phyloP scores from a whole-genome alignment of 768 basidiomycete genomes.

The Lepiota brunneoincarnata region DNA sequence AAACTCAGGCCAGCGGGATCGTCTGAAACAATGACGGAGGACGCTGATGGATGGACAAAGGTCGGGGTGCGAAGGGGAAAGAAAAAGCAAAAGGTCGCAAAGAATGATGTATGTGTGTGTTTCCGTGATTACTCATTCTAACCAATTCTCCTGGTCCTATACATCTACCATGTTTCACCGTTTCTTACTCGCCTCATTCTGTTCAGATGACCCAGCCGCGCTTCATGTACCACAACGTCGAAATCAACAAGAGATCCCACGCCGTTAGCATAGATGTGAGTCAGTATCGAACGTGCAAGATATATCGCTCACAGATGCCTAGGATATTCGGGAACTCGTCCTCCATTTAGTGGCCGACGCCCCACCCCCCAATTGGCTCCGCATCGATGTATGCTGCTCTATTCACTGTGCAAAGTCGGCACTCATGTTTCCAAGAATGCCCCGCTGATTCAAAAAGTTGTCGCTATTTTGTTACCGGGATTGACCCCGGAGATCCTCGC shows the following conservation, averaged over 20 bases:
- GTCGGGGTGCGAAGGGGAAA: constrained; percentile 73
- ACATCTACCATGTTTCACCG: not conserved
- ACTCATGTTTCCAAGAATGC: constrained; percentile 51
- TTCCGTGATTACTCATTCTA: constrained; percentile 9
- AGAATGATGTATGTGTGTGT: constrained; percentile 54
- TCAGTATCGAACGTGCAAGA: constrained; percentile 10
- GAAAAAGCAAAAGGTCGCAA: constrained; percentile 62
- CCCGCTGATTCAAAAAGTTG: constrained; percentile 71
- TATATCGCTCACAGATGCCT: not conserved
- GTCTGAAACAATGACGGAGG: not conserved
- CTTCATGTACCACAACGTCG: constrained; percentile 80
- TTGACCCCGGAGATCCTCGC: constrained; percentile 72
- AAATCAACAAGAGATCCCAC: constrained; percentile 69
- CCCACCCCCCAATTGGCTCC: constrained; percentile 84
- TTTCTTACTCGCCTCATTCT: constrained; percentile 5
- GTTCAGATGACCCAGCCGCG: constrained; percentile 54
- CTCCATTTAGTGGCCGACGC: constrained; percentile 81
- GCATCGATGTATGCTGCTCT: constrained; percentile 60
- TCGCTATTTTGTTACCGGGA: constrained; percentile 83
- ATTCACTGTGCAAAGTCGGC: constrained; percentile 3
- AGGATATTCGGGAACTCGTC: constrained; percentile 89
- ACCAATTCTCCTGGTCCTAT: not conserved
- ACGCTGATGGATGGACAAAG: constrained; percentile 53
- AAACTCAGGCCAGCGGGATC: not conserved
- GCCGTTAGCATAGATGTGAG: constrained; percentile 81